Base-by-base conservation (phyloP, 352 stramenopile species). In the Globisporangium echinulatum region DNA sequence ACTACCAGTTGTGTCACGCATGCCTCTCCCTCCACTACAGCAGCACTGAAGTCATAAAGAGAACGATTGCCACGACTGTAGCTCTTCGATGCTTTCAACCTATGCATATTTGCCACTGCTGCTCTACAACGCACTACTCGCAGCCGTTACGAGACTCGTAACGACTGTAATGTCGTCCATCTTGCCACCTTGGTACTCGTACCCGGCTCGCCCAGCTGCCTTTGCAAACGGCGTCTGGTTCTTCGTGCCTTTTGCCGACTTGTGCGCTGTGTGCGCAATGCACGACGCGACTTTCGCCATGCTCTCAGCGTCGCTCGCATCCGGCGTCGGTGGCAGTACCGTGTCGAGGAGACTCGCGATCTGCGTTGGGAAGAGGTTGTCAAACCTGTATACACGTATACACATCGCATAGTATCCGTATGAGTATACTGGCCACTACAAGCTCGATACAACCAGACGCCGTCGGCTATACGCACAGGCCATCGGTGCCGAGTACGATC, bases 401-500 rank as follows among this genome's bases (percentile, higher is more conserved):
- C 39, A 52, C 38, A 56, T 47, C 37, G 25, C 25, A 33, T 33
- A 3, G 25, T 33, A 33, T 33, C 25, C 25, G 25, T 33, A 33
- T 33, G 25, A 33, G 25, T 33, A 33, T 33, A 33, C 25, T 33
- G 0, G 25, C 25, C 25, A 33, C 25, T 3, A 33, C 25, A 33
- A 33, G 25, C 25, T 33, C 25, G 25, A 33, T 33, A 58, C 8
- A 11, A 15, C 36, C 17, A 11, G 9, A 42, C 37, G 10, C 13
- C 14, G 9, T 36, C 50, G n/a, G 10, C 46, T 50, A 15, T 56
- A 77, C 85, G 62, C 74, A 95, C 72, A 99, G 69, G 54, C 96
- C 96, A 63, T 99, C 96, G 4, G 91, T 98, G 66, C 89, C 96
- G 15, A 97, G 80, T 17, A 99, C 72, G 36, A 99, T 71, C 37